These are phyloP conservation scores for Penicillium soppii DNA, from an alignment of 495 filamentous ascomycete species.

Conservation along the genomic window DNA sequence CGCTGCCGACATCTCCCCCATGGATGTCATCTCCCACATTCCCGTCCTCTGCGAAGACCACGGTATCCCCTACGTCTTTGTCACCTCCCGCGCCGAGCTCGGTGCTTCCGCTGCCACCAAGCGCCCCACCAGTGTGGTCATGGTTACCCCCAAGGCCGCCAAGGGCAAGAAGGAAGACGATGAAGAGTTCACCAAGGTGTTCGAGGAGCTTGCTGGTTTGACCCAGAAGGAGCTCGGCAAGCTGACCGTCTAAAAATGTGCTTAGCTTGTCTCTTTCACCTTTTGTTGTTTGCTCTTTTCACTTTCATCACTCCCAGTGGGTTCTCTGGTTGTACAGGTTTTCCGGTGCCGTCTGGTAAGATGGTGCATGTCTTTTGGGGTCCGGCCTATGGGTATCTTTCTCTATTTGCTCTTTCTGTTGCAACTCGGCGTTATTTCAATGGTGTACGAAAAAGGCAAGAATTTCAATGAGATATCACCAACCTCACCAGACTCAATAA, in stretches of 20 bases:
- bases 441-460: slow-evolving; percentile 49
- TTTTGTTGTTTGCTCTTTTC: slow-evolving; percentile 25
- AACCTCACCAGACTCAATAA: slow-evolving; percentile 8
- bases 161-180: slow-evolving; percentile 55
- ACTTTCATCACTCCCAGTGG: slow-evolving; percentile 29
- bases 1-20: slow-evolving; percentile 93
- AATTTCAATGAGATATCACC: slow-evolving; percentile 34
- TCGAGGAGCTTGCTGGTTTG: slow-evolving; percentile 69
- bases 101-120: slow-evolving; percentile 90
- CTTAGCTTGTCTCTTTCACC: slow-evolving; percentile 24
- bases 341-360: slow-evolving; percentile 41
- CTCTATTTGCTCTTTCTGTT: slow-evolving; percentile 38
- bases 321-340: slow-evolving; percentile 47
- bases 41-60: slow-evolving; percentile 97
- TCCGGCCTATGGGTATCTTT: slow-evolving; percentile 46
- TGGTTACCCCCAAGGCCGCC: slow-evolving; percentile 65
- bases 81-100: slow-evolving; percentile 82
- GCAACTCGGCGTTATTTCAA: slow-evolving; percentile 45
- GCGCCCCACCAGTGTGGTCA: slow-evolving; percentile 90
- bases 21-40: slow-evolving; percentile 96
- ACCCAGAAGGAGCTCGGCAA: slow-evolving; percentile 66
- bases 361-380: slow-evolving; percentile 46
- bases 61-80: slow-evolving; percentile 90
- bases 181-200: slow-evolving; percentile 71
- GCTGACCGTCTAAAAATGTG: slow-evolving; percentile 41